These are phyloP conservation scores for Ogataea haglerorum DNA, from an alignment of 805 yeast species.

Conservation along the genomic window DNA sequence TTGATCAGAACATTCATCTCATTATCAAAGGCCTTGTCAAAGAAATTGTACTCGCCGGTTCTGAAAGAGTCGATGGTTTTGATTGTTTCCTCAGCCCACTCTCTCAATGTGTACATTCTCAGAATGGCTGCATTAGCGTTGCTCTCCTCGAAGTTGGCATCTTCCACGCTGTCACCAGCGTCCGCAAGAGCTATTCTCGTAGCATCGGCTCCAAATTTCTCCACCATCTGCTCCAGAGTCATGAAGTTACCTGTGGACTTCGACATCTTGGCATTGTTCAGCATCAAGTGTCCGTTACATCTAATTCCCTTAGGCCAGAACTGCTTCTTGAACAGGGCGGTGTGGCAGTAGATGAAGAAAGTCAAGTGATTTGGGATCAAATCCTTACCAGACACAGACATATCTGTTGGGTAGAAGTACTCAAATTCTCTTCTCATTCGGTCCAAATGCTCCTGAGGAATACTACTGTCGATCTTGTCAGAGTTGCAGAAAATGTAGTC, in stretches of 20 bases:
- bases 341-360: conserved; percentile 89
- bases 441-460: conserved; percentile 65
- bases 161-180: conserved; percentile 97
- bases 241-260: conserved; percentile 96
- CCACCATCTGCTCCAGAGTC: conserved; percentile 79
- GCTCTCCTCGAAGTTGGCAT: conserved; percentile 95
- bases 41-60: conserved; percentile 60
- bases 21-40: conserved; percentile 86
- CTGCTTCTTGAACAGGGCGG: conserved; percentile 85
- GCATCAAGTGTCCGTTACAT: conserved; percentile 90
- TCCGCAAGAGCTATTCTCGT: conserved; percentile 96
- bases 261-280: conserved; percentile 97
- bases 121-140: conserved; percentile 97
- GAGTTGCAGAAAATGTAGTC: conserved; percentile 81
- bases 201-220: conserved; percentile 96
- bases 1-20: conserved; percentile 85
- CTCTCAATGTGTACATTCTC: conserved; percentile 86
- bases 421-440: conserved; percentile 89
- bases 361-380: conserved; percentile 96
- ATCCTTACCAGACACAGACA: conserved; percentile 92
- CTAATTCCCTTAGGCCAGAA: conserved; percentile 95
- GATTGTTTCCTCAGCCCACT: conserved; percentile 86
- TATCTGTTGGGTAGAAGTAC: conserved; percentile 93
- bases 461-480: conserved; percentile 53
- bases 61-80: conserved; percentile 51